Percentiles rank a stretch among this genome's conserved stretches.
Evolutionary conservation across 2,329 filamentous ascomycete genomes (phyloP).

Genomic region (Colletotrichum godetiae): DNA sequence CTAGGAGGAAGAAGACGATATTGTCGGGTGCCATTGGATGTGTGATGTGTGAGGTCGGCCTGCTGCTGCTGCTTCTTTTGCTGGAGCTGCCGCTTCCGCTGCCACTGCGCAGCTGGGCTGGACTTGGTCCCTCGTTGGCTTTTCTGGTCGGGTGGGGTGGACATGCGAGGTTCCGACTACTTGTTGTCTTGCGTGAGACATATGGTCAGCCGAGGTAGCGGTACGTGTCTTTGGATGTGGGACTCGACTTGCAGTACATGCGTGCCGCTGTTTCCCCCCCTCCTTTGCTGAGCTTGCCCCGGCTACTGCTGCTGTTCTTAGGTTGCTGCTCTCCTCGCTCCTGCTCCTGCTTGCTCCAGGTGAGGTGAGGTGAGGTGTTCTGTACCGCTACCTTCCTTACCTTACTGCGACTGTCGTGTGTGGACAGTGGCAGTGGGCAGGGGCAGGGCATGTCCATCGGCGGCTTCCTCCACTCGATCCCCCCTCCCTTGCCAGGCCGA

Average conservation of each 20-base stretch:
- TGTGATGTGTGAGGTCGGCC: background rate
- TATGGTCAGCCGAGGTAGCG: background rate
- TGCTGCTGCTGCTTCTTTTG: background rate
- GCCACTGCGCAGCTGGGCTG: background rate
- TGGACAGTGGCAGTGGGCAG: conserved; percentile 22
- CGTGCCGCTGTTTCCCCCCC: background rate
- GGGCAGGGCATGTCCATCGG: conserved; percentile 25
- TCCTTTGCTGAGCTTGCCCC: no score
- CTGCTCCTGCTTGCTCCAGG: background rate
- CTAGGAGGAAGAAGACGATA: background rate
- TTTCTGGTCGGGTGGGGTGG: background rate
- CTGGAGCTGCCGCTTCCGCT: background rate
- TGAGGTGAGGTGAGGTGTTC: background rate
- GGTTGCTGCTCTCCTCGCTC: background rate
- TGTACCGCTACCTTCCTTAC: background rate
- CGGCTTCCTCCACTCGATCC: conserved; percentile 29
- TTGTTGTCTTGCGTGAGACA: background rate
- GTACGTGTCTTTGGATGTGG: background rate
- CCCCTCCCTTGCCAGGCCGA: conserved; percentile 27
- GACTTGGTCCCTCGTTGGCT: background rate
- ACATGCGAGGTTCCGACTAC: background rate
- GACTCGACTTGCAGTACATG: background rate
- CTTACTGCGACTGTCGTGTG: background rate
- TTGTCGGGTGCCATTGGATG: background rate
- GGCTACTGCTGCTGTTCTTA: background rate